Evolutionary conservation across 106 monocot species (phyloP), one percentile per base, ranked within the genome.

Genomic region (Ottelia alismoides): DNA sequence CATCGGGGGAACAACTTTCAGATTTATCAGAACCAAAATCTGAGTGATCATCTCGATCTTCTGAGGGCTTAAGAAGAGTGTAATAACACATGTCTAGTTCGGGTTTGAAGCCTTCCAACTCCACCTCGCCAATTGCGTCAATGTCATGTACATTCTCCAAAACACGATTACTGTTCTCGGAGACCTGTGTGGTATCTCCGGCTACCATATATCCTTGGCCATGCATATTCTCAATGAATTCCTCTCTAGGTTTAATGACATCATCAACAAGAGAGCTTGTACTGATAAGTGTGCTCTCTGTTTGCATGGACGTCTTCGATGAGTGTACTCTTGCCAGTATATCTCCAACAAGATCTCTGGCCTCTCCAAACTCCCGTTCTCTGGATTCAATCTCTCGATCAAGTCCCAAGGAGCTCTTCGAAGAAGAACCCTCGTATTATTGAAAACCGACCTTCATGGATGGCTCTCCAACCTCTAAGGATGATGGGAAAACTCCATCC

Each of bases 1-100:
- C 67, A 75, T 76, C 74, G 22, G 81, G 74, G 45, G 81, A 85
- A 19, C 74, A 85, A 25, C 72, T 76, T 49, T 78, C 78, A 20
- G 72, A 68, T n/a, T 58, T 20, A 71, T 81, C 70, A 11, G 78
- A 79, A 62, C 72, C 72, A 32, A 81, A 73, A 51, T 58, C n/a
- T n/a, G n/a, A n/a, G n/a, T n/a, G n/a, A n/a, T n/a, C 51, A 58
- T 57, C 67, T 14, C 4, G 35, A 22, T 45, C 31, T 70, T 50
- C 71, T 35, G n/a, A n/a, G n/a, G 61, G 64, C 30, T 28, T 51
- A 18, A 71, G 55, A 58, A 55, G 53, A 70, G 81, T 50, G 56
- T 59, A 50, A 67, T 51, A 62, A 6, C 49, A 11, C 4, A 19
- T 44, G 3, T 51, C 69, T n/a, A n/a, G n/a, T n/a, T n/a, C n/a